phyloP scores from a whole-genome alignment of 1,139 yeast genomes.

The Taiozyma sp. region DNA sequence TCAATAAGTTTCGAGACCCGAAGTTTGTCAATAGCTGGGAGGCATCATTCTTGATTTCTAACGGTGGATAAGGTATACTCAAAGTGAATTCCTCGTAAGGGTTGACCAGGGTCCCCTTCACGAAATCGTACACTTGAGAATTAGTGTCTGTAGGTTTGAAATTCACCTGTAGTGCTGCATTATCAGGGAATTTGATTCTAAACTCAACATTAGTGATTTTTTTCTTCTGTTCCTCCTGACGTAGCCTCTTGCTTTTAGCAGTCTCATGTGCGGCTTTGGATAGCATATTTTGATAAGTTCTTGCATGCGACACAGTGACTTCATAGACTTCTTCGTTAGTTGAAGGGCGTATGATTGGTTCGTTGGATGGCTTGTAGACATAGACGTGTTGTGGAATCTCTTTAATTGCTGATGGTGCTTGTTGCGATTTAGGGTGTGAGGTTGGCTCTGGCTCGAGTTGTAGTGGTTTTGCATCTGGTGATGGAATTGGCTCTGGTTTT shows the following conservation, averaged over 20 bases:
- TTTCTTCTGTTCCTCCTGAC: constrained; percentile 12
- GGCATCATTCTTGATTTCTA: constrained; percentile 24
- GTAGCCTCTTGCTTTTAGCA: constrained; percentile 24
- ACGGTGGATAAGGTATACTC: constrained; percentile 39
- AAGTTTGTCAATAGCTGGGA: constrained; percentile 22
- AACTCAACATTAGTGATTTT: constrained; percentile 30
- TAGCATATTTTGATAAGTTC: constrained; percentile 44
- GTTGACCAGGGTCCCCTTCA: constrained; percentile 23
- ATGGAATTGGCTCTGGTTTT: not conserved
- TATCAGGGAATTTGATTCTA: constrained; percentile 52
- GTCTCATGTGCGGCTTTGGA: constrained; percentile 35
- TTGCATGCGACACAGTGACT: constrained; percentile 49
- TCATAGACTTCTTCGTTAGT: constrained; percentile 33
- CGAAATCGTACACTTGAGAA: constrained; percentile 37
- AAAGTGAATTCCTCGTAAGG: constrained; percentile 33
- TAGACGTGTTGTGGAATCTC: constrained; percentile 19
- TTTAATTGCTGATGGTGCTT: constrained; percentile 2
- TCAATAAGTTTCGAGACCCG: constrained; percentile 29
- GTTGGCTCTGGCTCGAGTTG: not conserved
- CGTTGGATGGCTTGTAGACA: constrained; percentile 16
- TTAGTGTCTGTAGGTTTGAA: constrained; percentile 35
- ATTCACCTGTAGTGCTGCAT: constrained; percentile 43
- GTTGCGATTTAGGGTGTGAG: not conserved
- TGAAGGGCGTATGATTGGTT: constrained; percentile 5
- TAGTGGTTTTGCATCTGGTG: not conserved